These are phyloP conservation scores for Fusarium subtropicale DNA, from an alignment of 2,329 filamentous ascomycete genomes.

Conservation along the genomic window DNA sequence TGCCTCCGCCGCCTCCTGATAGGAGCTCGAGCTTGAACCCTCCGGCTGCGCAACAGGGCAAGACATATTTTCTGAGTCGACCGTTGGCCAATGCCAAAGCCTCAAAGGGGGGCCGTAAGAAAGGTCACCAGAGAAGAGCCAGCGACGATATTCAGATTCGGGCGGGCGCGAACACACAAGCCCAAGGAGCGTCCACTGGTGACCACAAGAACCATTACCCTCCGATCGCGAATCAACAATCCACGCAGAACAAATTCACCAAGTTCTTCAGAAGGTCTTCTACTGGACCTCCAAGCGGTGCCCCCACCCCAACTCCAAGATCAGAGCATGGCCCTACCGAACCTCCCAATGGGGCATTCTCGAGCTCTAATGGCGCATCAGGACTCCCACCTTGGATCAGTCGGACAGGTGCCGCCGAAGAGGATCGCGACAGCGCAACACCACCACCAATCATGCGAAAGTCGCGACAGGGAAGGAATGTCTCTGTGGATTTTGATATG, in stretches of 20 bases:
- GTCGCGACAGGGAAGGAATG: slow-evolving; percentile 49
- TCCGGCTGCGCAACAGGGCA: slow-evolving; percentile 52
- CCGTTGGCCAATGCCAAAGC: slow-evolving; percentile 31
- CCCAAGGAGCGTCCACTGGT: slow-evolving; percentile 37
- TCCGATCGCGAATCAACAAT: slow-evolving; percentile 59
- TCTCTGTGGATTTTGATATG: slow-evolving; percentile 41
- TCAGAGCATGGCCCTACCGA: slow-evolving; percentile 26
- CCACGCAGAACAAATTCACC: slow-evolving; percentile 60
- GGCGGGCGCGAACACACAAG: slow-evolving; percentile 43
- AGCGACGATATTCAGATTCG: slow-evolving; percentile 50
- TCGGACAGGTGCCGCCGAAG: slow-evolving; percentile 52
- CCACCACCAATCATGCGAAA: slow-evolving; percentile 68
- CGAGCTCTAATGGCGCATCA: slow-evolving; percentile 46
- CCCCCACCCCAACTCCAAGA: slow-evolving; percentile 19
- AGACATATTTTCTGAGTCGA: slow-evolving; percentile 34
- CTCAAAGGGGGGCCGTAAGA: slow-evolving; percentile 38
- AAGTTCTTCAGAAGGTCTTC: slow-evolving; percentile 64
- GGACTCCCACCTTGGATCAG: slow-evolving; percentile 57
- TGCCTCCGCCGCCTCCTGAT: slow-evolving; percentile 62
- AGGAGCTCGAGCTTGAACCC: slow-evolving; percentile 66
- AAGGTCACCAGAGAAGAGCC: slow-evolving; percentile 40
- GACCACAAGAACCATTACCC: slow-evolving; percentile 61
- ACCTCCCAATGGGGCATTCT: slow-evolving; percentile 23
- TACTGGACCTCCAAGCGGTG: slow-evolving; percentile 49
- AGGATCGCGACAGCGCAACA: slow-evolving; percentile 62